These are phyloP conservation scores for Fraxinus sp. DNA, from an alignment of 305 asterid species.

Conservation along the genomic window DNA sequence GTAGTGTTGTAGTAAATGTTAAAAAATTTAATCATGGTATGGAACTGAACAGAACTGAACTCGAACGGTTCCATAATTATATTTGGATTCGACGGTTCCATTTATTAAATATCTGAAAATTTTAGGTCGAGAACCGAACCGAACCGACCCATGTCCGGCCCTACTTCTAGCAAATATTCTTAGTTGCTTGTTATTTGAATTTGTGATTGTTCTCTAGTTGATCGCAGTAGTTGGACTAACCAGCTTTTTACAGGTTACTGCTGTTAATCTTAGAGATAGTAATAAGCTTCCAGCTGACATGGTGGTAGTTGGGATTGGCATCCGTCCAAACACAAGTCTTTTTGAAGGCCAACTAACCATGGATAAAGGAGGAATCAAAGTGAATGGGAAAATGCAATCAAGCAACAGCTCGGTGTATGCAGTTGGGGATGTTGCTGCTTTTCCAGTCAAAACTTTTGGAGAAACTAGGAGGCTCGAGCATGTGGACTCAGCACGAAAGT, in stretches of 20 bases:
- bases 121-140: no score
- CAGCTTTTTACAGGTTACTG: slow-evolving; percentile 52
- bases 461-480: slow-evolving; percentile 86
- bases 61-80: no score
- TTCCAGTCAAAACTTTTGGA: slow-evolving; percentile 61
- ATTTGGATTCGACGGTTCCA: no score
- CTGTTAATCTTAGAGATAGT: slow-evolving; percentile 70
- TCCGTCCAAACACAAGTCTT: slow-evolving; percentile 66
- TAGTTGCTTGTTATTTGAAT: background rate
- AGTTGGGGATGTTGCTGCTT: slow-evolving; percentile 80
- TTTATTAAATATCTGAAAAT: no score
- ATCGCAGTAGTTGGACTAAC: slow-evolving; percentile 4
- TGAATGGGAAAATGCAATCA: slow-evolving; percentile 65
- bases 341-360: slow-evolving; percentile 77
- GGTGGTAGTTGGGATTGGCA: slow-evolving; percentile 76
- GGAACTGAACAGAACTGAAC: no score
- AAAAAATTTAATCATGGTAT: no score
- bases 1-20: no score
- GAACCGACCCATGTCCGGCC: no score
- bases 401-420: slow-evolving; percentile 76
- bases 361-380: slow-evolving; percentile 84
- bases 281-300: slow-evolving; percentile 61
- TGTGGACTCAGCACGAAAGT: slow-evolving; percentile 73
- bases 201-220: background rate
- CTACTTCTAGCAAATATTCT: background rate